A percentile compares a stretch with the other conserved stretches of the same genome.
phyloP scores from a whole-genome alignment of 2,329 filamentous ascomycete genomes.

The Sporothrix pseudoabietina region DNA sequence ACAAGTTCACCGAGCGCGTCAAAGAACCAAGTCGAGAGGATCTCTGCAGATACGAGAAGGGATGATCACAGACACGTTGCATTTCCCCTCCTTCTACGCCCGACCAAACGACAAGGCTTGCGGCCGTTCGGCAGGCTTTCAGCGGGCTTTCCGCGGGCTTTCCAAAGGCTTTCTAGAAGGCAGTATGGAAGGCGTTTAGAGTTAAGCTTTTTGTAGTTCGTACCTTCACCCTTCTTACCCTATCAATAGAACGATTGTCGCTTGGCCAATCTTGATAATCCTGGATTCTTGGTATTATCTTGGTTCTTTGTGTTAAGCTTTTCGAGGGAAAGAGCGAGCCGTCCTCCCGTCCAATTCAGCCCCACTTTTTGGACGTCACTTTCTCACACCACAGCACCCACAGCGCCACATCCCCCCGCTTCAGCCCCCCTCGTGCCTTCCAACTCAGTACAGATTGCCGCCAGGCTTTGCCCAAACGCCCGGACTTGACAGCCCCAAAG shows the following conservation, averaged over 20 bases:
- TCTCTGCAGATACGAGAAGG: not conserved
- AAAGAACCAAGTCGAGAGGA: not conserved
- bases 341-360: not conserved
- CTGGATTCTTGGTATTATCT: not conserved
- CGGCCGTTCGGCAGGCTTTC: not conserved
- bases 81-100: not conserved
- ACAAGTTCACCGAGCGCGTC: not conserved
- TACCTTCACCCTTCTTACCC: not conserved
- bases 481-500: not conserved
- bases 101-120: not conserved
- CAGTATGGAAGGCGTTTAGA: not conserved
- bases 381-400: not conserved
- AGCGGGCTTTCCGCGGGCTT: not conserved
- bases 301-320: not conserved
- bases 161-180: not conserved
- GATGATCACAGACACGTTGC: not conserved
- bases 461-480: not conserved
- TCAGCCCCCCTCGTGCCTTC: not conserved
- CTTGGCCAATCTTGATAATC: not conserved
- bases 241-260: not conserved
- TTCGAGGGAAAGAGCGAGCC: not conserved
- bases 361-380: slow-evolving; percentile 2
- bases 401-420: not conserved
- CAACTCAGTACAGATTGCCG: not conserved
- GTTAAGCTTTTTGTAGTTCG: not conserved